phyloP scores from a whole-genome alignment of 257 asterid genomes.

The Apocynum venetum region DNA sequence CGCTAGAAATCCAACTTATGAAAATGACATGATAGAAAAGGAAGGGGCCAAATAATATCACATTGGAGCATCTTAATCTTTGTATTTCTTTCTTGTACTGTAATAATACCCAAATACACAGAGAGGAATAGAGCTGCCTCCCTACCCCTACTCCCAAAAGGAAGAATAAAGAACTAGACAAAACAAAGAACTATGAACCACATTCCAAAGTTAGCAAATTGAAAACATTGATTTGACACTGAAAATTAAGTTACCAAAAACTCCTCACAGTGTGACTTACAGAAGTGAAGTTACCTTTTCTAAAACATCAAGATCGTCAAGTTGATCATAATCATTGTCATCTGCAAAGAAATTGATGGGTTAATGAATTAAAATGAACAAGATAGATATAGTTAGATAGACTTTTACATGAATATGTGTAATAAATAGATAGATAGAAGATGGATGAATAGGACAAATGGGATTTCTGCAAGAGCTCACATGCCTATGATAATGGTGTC shows the following conservation, averaged over 20 bases:
- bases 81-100: not conserved
- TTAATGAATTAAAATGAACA: not conserved
- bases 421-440: not conserved
- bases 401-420: not conserved
- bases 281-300: constrained; percentile 9
- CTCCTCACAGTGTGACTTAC: not conserved
- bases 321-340: constrained; percentile 5
- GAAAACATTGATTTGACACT: not conserved
- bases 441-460: not conserved
- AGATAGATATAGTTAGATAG: not conserved
- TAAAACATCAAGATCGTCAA: not conserved
- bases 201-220: not conserved
- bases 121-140: not conserved
- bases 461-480: not conserved
- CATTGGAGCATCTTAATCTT: not conserved
- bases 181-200: not conserved
- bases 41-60: not conserved
- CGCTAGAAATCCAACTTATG: not conserved
- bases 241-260: not conserved
- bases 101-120: not conserved
- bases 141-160: not conserved
- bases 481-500: not conserved
- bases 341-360: constrained; percentile 1
- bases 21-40: not conserved
- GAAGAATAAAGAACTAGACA: not conserved